These are phyloP conservation scores for Byssoonygena ceratinophila DNA, from an alignment of 2,329 filamentous ascomycete species.

Conservation along the genomic window DNA sequence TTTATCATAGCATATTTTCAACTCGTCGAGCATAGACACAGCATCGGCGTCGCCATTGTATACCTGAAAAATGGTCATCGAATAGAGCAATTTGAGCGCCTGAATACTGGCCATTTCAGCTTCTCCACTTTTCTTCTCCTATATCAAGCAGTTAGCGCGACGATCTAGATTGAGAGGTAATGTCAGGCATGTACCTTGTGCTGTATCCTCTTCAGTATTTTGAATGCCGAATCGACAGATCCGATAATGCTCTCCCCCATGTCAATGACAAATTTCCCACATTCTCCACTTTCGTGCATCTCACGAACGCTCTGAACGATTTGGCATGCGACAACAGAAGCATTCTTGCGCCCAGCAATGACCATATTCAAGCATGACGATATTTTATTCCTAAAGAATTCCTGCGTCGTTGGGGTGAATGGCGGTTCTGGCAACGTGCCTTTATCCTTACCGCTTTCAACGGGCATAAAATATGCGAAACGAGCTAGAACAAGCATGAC, in stretches of 20 bases:
- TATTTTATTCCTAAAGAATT: slow-evolving; percentile 45
- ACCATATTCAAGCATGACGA: slow-evolving; percentile 46
- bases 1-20: slow-evolving; percentile 64
- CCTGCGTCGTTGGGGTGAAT: slow-evolving; percentile 39
- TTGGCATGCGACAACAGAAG: slow-evolving; percentile 30
- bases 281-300: slow-evolving; percentile 27
- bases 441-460: slow-evolving; percentile 17
- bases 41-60: slow-evolving; percentile 86
- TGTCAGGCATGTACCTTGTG: slow-evolving; percentile 25
- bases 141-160: slow-evolving; percentile 32
- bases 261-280: slow-evolving; percentile 38
- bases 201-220: slow-evolving; percentile 30
- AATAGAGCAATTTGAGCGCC: slow-evolving; percentile 69
- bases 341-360: slow-evolving; percentile 33
- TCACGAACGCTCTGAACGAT: slow-evolving; percentile 35
- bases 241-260: slow-evolving; percentile 38
- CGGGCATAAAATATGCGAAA: slow-evolving; percentile 41
- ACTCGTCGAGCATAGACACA: slow-evolving; percentile 67
- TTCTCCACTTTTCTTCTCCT: slow-evolving; percentile 44
- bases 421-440: slow-evolving; percentile 32
- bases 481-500: slow-evolving; percentile 39
- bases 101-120: slow-evolving; percentile 38
- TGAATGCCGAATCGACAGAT: slow-evolving; percentile 35
- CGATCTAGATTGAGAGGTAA: not conserved
- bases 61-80: slow-evolving; percentile 73